Conservation (phyloP, 805 yeast species). For the Spathaspora arborariae region DNA sequence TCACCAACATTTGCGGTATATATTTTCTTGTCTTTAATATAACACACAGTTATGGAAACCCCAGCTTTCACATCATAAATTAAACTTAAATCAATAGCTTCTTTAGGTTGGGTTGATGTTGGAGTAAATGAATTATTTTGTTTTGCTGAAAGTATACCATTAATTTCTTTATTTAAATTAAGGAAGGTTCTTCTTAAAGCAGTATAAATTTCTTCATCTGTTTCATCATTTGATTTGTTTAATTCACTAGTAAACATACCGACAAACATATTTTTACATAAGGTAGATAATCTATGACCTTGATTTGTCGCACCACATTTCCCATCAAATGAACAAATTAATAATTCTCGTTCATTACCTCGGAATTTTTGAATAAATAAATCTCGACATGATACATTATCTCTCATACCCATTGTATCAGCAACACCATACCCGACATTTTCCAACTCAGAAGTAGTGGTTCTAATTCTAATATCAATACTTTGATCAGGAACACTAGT, state of each 20-base stretch:
- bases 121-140: constrained; percentile 39
- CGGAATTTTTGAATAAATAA: constrained; percentile 83
- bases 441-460: constrained; percentile 78
- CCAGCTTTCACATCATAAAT: constrained; percentile 75
- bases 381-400: constrained; percentile 71
- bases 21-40: constrained; percentile 63
- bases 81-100: constrained; percentile 46
- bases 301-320: constrained; percentile 50
- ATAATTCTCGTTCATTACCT: constrained; percentile 76
- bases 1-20: constrained; percentile 92
- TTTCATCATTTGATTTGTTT: constrained; percentile 31
- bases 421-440: constrained; percentile 87
- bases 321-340: constrained; percentile 85
- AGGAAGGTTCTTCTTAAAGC: constrained; percentile 83
- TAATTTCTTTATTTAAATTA: constrained; percentile 76
- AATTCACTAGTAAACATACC: constrained; percentile 68
- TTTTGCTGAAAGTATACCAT: constrained; percentile 49
- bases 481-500: constrained; percentile 87
- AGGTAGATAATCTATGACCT: constrained; percentile 55
- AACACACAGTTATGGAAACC: constrained; percentile 78
- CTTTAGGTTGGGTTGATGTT: constrained; percentile 13
- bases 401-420: constrained; percentile 71
- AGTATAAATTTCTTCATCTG: constrained; percentile 53
- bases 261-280: constrained; percentile 70
- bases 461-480: constrained; percentile 78